Base-by-base conservation (phyloP, 208 protist species). In the Borovskyia barvae region DNA sequence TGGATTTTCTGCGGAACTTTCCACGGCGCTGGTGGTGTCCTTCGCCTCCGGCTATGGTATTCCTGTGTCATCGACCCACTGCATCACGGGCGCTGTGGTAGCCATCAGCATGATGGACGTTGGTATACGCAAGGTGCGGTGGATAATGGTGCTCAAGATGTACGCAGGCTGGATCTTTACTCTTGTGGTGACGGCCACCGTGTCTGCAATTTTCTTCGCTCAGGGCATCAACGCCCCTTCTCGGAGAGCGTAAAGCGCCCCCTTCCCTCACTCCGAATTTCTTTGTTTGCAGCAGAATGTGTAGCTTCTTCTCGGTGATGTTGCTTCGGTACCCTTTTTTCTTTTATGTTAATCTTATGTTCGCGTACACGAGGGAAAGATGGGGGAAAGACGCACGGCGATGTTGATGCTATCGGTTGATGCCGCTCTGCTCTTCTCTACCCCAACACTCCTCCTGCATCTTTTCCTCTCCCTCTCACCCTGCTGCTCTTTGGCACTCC, bases 41-140 rank as follows among this genome's bases (percentile, higher is more conserved):
- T 75, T 93, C 45, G 82, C 85, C 25, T 93, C 86, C 17, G 72
- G 56, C 51, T 84, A 82, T 47, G 81, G 80, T 41, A 75, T 94
- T 40, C 89, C 90, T 30, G 82, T 97, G 28, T 92, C 80, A 2
- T 95, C 89, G 14, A 97, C 93, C 8, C 90, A 97, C 71, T 90
- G 84, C 61, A 94, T 91, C 50, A 88, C 89, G 11, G 93, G 93
- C 17, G 84, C 85, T n/a, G 75, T 97, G 24, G 66, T 94, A 8
- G 87, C 83, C 12, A 81, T 89, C 43, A 84, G 81, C 29, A 80
- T 97, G 45, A 58, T 91, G 22, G 85, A 91, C 36, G 75, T 88
- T 24, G 85, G 81, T 26, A 62, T 82, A 42, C 32, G 28, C 17
- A 74, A 77, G 17, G 76, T 92, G 22, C 69, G 75, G 20, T 92